phyloP scores from a whole-genome alignment of 345 rosid species.

The Salix caprea region DNA sequence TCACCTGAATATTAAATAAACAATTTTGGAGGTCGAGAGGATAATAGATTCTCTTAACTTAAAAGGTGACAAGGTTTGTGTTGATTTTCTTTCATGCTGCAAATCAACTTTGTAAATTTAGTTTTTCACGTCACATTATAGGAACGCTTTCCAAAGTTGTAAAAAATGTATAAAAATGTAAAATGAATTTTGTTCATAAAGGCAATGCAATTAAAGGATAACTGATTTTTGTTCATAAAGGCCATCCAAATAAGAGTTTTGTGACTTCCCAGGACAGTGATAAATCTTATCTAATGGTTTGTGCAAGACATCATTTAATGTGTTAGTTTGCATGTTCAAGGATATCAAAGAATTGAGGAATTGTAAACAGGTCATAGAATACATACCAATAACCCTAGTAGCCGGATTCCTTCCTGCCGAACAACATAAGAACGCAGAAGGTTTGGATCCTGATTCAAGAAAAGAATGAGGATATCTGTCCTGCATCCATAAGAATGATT shows the following conservation, averaged over 20 bases:
- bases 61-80: not conserved
- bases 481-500: conserved; percentile 64
- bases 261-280: not conserved
- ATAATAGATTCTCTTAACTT: not conserved
- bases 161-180: not conserved
- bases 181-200: not conserved
- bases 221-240: not conserved
- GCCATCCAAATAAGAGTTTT: not conserved
- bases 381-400: conserved; percentile 85
- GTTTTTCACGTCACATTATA: not conserved
- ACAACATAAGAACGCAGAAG: conserved; percentile 74
- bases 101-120: not conserved
- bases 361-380: not conserved
- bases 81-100: not conserved
- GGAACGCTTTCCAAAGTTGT: not conserved
- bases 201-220: not conserved
- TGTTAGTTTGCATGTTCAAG: not conserved
- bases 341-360: not conserved
- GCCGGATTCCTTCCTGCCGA: conserved; percentile 60
- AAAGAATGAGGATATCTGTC: conserved; percentile 85
- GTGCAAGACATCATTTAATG: not conserved
- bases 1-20: not conserved
- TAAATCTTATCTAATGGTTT: not conserved
- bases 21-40: not conserved
- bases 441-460: conserved; percentile 65